A percentile compares a stretch with the other conserved stretches of the same genome.
Evolutionary conservation across 768 basidiomycete genomes (phyloP).

Genomic region (Naganishia randhawae): DNA sequence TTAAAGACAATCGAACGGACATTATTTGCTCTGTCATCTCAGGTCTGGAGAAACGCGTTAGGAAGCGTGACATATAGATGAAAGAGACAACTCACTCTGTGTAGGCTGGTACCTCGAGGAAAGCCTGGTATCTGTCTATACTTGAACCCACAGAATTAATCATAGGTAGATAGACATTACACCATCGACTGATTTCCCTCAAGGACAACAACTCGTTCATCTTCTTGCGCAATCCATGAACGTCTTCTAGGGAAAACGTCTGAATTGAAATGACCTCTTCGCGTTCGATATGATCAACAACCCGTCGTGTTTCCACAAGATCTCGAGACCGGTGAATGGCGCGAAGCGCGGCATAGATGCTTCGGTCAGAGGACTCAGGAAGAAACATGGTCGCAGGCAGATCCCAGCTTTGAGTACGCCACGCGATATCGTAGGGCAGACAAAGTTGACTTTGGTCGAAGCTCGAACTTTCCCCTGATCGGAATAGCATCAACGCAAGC

Average conservation of each 20-base stretch:
- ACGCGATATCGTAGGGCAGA: constrained; percentile 66
- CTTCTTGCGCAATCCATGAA: constrained; percentile 11
- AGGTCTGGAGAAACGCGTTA: not conserved
- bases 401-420: constrained; percentile 95
- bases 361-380: constrained; percentile 55
- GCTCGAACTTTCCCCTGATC: constrained; percentile 47
- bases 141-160: not conserved
- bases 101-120: constrained; percentile 8
- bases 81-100: constrained; percentile 20
- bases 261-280: constrained; percentile 2
- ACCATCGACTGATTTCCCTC: constrained; percentile 69
- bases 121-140: not conserved
- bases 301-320: constrained; percentile 37
- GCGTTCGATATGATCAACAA: not conserved
- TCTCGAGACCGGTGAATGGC: constrained; percentile 78
- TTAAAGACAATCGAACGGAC: constrained; percentile 20
- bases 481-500: constrained; percentile 70
- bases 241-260: constrained; percentile 15
- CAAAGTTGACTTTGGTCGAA: constrained; percentile 34
- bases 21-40: constrained; percentile 22
- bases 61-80: not conserved
- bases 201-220: constrained; percentile 59
- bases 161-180: not conserved
- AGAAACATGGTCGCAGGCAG: constrained; percentile 63
- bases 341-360: constrained; percentile 73